Conservation (phyloP, 108 stramenopile genomes). For the Cylindrotheca fusiformis region DNA sequence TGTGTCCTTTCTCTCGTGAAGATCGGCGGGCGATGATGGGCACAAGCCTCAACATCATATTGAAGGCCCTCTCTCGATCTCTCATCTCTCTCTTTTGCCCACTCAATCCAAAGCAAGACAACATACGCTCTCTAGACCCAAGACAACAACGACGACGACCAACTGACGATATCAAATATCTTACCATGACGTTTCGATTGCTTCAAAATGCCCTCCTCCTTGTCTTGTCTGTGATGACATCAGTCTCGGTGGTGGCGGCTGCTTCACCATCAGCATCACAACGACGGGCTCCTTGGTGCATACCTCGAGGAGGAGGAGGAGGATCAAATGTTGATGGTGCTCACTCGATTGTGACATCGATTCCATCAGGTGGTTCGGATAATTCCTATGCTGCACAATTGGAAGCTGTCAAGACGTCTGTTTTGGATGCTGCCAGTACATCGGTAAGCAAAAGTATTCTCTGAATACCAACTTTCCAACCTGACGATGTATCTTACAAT, state of each 20-base stretch:
- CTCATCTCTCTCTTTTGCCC: no score
- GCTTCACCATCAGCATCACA: slow-evolving; percentile 9
- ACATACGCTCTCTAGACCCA: no score
- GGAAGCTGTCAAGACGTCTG: slow-evolving; percentile 39
- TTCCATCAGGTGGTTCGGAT: slow-evolving; percentile 24
- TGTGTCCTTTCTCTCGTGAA: no score
- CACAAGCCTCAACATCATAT: no score
- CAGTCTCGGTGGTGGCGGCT: slow-evolving; percentile 8
- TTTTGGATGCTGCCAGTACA: slow-evolving; percentile 27
- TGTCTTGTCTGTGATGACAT: slow-evolving; percentile 5
- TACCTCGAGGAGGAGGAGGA: background rate
- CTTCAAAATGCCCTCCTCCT: no score
- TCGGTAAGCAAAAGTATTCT: slow-evolving; percentile 23
- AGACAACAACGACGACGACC: no score
- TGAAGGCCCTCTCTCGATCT: no score
- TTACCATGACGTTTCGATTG: slow-evolving; percentile 6
- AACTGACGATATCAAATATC: no score
- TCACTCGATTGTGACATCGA: background rate
- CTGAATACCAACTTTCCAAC: background rate
- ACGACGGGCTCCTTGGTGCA: slow-evolving; percentile 5
- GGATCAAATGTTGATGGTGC: background rate
- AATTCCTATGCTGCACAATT: slow-evolving; percentile 24
- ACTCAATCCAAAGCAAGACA: no score
- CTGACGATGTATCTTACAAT: background rate
- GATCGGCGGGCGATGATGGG: no score